These are phyloP conservation scores for Deinandra increscens DNA, from an alignment of 129 eudicot species.

Conservation along the genomic window DNA sequence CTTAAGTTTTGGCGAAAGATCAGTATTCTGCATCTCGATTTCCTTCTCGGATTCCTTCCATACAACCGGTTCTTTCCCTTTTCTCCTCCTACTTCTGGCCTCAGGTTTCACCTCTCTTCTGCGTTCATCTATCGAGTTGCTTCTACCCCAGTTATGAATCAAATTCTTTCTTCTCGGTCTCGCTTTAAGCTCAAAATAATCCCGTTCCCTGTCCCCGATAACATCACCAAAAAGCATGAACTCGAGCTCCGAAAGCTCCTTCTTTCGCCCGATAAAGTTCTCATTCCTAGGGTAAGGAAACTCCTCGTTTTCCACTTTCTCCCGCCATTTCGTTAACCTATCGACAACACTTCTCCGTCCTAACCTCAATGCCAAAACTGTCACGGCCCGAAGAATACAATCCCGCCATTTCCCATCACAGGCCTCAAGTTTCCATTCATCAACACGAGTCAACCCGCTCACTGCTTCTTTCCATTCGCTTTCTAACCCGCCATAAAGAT, in stretches of 20 bases:
- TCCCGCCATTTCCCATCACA: conserved; percentile 91
- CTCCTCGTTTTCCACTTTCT: conserved; percentile 78
- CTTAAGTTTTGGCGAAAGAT: conserved; percentile 45
- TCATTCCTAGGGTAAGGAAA: conserved; percentile 92
- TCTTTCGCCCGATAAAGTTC: conserved; percentile 82
- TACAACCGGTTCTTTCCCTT: conserved; percentile 85
- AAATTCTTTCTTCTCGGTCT: conserved; percentile 59
- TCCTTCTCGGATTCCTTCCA: conserved; percentile 97
- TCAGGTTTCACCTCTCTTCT: conserved; percentile 43
- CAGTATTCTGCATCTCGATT: conserved; percentile 78
- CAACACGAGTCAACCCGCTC: conserved; percentile 70
- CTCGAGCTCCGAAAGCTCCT: conserved; percentile 86
- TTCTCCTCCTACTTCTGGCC: conserved; percentile 52
- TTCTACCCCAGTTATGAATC: conserved; percentile 68
- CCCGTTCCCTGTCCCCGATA: conserved; percentile 74
- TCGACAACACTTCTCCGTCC: conserved; percentile 95
- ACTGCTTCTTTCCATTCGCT: conserved; percentile 91
- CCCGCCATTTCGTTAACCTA: conserved; percentile 82
- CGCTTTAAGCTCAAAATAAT: conserved; percentile 84
- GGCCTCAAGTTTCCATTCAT: conserved; percentile 97
- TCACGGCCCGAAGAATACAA: conserved; percentile 82
- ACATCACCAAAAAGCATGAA: conserved; percentile 95
- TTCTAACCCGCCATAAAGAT: conserved; percentile 81
- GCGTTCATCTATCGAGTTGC: conserved; percentile 63
- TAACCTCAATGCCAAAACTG: conserved; percentile 78